Percentiles rank a stretch among this genome's conserved stretches.
Evolutionary conservation across 257 asterid species (phyloP).

Genomic region (Salvia splendens): DNA sequence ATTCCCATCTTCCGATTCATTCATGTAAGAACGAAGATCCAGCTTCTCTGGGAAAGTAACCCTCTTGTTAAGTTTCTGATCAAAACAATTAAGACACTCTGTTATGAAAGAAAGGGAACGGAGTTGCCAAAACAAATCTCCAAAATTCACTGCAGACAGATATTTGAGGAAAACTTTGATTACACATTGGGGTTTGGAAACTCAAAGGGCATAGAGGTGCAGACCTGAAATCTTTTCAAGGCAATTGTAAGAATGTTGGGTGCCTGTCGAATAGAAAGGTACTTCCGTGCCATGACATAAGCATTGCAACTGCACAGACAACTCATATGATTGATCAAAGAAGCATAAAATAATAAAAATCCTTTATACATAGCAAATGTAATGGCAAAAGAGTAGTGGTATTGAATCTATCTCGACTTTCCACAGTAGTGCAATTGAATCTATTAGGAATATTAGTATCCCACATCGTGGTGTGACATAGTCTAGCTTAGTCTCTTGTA

Average conservation of each 20-base stretch:
- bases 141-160: not conserved
- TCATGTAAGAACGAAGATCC: constrained; percentile 74
- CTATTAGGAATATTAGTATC: too few relatives aligned
- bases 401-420: not conserved
- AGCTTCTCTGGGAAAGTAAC: constrained; percentile 80
- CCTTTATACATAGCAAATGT: too few relatives aligned
- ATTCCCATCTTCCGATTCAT: constrained; percentile 58
- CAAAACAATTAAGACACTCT: not conserved
- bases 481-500: too few relatives aligned
- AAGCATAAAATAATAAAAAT: not conserved
- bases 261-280: constrained; percentile 66
- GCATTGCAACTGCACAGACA: constrained; percentile 81
- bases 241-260: constrained; percentile 96
- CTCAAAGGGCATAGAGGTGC: constrained; percentile 12
- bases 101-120: constrained; percentile 20
- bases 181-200: constrained; percentile 11
- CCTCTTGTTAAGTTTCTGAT: constrained; percentile 85
- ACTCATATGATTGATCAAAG: constrained; percentile 30
- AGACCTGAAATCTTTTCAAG: constrained; percentile 95
- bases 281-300: constrained; percentile 96
- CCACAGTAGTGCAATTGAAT: not conserved
- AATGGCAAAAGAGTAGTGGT: too few relatives aligned
- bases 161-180: not conserved
- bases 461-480: too few relatives aligned
- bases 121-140: not conserved